Evolutionary conservation across 2,329 filamentous ascomycete genomes (phyloP), one percentile per base, ranked within the genome.

Genomic region (Chaetomium strumarium): DNA sequence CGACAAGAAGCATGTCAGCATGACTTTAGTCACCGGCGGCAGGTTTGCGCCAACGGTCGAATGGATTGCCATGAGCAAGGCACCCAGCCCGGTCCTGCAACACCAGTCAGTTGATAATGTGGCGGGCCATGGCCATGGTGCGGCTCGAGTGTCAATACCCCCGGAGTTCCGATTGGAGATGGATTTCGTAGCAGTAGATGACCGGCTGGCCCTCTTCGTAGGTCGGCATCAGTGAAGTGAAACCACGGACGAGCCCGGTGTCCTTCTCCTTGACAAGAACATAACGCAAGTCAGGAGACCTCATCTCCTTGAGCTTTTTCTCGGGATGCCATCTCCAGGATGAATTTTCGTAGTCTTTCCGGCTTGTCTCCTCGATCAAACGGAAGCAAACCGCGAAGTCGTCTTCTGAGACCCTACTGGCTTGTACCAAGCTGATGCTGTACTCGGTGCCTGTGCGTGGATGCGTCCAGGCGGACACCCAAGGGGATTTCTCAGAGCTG

Each of bases 181-280:
- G 87, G 34, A 92, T 81, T 68, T 92, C 87, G 65, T 90, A 92
- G 66, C 87, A 84, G 67, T 90, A 92, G 17, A 90, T 64, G 2
- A 90, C 86, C 0, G 82, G 74, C 53, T 80, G 70, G 1, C 76
- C 75, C 56, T 84, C 80, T 63, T 89, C 85, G 61, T 79, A 79
- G 2, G 83, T 85, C n/a, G 85, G 77, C 83, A 87, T 84, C 62
- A 88, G 72, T n/a, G 83, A 86, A 1, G 78, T 74, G 61, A 88
- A 86, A 5, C 75, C 82, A 16, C 68, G 65, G 9, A 84, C 59
- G 34, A 41, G 46, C 3, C 59, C 59, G 9, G 57, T 54, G 5
- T 48, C 52, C 0, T 49, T 51, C 10, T 68, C 66, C 56, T 73
- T 74, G 45, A 87, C 76, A 3, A 90, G 68, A 8, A 90, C 71